phyloP scores from a whole-genome alignment of 140 eudicot genomes.

The Anethum foeniculum region DNA sequence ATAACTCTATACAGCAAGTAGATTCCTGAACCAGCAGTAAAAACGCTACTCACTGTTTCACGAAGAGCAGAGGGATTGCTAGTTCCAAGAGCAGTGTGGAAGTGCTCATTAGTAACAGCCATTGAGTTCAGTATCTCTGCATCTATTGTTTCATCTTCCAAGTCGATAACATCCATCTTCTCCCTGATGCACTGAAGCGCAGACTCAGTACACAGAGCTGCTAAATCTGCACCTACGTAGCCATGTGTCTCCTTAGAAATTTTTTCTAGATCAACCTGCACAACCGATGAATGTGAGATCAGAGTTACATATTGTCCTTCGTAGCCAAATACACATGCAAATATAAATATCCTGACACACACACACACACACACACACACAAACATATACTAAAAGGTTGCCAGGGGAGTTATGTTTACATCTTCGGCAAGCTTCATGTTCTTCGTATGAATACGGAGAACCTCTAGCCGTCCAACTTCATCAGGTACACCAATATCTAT shows the following conservation, averaged over 20 bases:
- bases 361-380: neutral
- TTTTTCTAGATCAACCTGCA: constrained; percentile 39
- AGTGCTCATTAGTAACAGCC: constrained; percentile 45
- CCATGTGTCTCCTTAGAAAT: constrained; percentile 39
- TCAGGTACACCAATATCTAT: constrained; percentile 51
- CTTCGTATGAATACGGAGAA: constrained; percentile 50
- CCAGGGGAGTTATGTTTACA: neutral
- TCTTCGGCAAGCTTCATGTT: constrained; percentile 49
- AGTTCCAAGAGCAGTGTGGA: constrained; percentile 39
- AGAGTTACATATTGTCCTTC: neutral
- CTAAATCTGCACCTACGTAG: constrained; percentile 47
- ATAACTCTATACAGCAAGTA: neutral
- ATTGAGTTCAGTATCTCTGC: constrained; percentile 44
- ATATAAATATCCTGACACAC: neutral
- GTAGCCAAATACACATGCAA: neutral
- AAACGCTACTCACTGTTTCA: constrained; percentile 25
- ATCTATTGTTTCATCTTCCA: constrained; percentile 47
- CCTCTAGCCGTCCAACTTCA: constrained; percentile 49
- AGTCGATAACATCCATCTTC: constrained; percentile 51
- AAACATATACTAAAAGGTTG: neutral
- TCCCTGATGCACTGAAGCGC: constrained; percentile 50
- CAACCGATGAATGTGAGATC: neutral
- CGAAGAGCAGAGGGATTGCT: constrained; percentile 55
- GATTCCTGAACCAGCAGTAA: neutral
- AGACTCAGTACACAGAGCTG: constrained; percentile 43